A percentile compares a stretch with the other conserved stretches of the same genome.
Conservation (phyloP, 2,329 filamentous ascomycete species). For the Didymellaceae sp. region DNA sequence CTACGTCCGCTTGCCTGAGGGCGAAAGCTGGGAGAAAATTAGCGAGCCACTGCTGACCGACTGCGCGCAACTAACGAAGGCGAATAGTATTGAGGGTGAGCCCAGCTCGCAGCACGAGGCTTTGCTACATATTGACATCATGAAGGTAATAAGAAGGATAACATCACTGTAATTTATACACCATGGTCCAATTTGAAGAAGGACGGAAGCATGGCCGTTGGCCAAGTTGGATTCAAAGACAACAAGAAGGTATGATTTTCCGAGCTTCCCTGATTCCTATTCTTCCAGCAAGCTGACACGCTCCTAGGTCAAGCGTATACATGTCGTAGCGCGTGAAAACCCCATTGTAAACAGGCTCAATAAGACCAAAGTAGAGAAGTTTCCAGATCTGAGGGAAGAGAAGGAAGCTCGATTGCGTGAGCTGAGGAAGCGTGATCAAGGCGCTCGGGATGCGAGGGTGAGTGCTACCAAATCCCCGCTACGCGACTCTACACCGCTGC, state of each 20-base stretch:
- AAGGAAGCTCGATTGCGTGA: conserved; percentile 77
- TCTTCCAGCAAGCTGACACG: not conserved
- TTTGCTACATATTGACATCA: too few species aligned
- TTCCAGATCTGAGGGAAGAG: conserved; percentile 82
- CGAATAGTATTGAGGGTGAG: conserved; percentile 91
- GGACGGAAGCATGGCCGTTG: conserved; percentile 91
- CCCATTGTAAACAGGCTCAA: conserved; percentile 95
- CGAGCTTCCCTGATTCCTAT: not conserved
- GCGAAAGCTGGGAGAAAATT: conserved; percentile 83
- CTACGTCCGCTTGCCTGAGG: conserved; percentile 83
- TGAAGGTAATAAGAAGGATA: conserved; percentile 96
- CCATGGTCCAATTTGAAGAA: conserved; percentile 97
- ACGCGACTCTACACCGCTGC: not conserved
- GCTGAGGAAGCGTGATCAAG: conserved; percentile 74
- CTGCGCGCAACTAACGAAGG: conserved; percentile 96
- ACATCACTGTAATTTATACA: conserved; percentile 95
- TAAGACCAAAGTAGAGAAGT: conserved; percentile 91
- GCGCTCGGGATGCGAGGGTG: conserved; percentile 67
- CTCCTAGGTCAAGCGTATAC: conserved; percentile 74
- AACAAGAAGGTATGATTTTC: conserved; percentile 66
- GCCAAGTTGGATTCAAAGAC: conserved; percentile 95
- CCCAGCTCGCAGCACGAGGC: too few species aligned
- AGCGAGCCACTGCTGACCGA: conserved; percentile 77
- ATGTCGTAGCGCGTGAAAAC: conserved; percentile 83
- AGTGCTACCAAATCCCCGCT: conserved; percentile 23